phyloP scores from a whole-genome alignment of 129 eudicot genomes.

The Arctium lappa region DNA sequence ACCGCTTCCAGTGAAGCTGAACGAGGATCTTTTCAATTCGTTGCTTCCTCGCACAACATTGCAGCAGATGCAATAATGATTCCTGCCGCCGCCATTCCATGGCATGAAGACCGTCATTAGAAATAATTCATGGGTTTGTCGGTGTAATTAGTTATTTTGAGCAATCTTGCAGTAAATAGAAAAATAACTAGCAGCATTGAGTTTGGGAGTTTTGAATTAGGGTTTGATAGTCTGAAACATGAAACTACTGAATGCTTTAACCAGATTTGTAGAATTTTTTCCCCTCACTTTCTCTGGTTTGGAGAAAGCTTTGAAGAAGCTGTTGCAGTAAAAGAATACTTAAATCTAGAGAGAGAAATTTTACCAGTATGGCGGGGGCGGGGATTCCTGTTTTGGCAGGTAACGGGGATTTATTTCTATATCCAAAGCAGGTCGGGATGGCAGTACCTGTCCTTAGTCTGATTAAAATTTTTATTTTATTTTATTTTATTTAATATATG shows the following conservation, averaged over 20 bases:
- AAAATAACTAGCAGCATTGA: conserved; percentile 26
- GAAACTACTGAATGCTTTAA: background rate
- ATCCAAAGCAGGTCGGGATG: background rate
- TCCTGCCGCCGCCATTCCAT: background rate
- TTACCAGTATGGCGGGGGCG: background rate
- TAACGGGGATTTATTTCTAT: background rate
- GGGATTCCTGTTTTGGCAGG: background rate
- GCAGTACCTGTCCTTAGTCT: background rate
- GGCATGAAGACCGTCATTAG: background rate
- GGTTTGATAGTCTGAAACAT: conserved; percentile 15
- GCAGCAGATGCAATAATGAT: conserved; percentile 25
- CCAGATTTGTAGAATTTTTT: background rate
- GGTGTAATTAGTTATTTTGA: background rate
- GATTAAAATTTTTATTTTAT: no score
- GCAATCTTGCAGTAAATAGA: conserved; percentile 16
- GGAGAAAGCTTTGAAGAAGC: background rate
- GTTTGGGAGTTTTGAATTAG: conserved; percentile 19
- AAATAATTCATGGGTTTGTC: conserved; percentile 19
- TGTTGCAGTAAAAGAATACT: background rate
- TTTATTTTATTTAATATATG: background rate
- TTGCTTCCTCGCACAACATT: conserved; percentile 47
- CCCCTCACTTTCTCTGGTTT: background rate
- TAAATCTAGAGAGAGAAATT: background rate
- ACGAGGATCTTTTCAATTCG: conserved; percentile 64
- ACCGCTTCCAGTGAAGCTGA: conserved; percentile 60